Percentiles rank a stretch among this genome's conserved stretches.
Evolutionary conservation across 129 eudicot species (phyloP).

Genomic region (Ambrosia trifida): DNA sequence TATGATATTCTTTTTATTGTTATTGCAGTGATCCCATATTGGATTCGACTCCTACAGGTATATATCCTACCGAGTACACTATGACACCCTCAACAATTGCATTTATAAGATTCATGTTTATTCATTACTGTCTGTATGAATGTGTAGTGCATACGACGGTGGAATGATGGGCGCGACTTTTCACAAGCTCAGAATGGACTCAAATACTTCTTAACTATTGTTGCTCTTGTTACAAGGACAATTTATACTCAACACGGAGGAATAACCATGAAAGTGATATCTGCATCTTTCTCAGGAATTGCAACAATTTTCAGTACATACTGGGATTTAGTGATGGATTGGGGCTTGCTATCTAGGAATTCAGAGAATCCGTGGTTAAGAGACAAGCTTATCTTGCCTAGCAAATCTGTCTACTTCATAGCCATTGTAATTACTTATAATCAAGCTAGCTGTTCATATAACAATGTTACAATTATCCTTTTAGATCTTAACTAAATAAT

Average conservation of each 20-base stretch:
- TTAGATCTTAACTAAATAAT: background rate
- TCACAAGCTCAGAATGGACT: conserved; percentile 52
- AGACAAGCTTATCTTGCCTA: conserved; percentile 57
- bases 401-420: conserved; percentile 47
- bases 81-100: too few relatives aligned
- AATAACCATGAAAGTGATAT: conserved; percentile 35
- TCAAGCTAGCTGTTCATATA: background rate
- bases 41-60: conserved; percentile 63
- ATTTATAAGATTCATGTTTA: too few relatives aligned
- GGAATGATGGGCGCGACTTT: conserved; percentile 48
- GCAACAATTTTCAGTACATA: conserved; percentile 59
- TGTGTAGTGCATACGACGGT: conserved; percentile 52
- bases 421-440: conserved; percentile 50
- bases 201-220: conserved; percentile 60
- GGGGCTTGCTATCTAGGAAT: conserved; percentile 59
- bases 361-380: conserved; percentile 66
- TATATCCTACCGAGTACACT: background rate
- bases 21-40: conserved; percentile 59
- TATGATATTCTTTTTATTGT: conserved; percentile 31
- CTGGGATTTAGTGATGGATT: conserved; percentile 70
- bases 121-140: too few relatives aligned
- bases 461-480: background rate
- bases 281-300: conserved; percentile 46
- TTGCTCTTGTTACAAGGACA: conserved; percentile 58
- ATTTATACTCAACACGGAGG: conserved; percentile 29